phyloP scores from a whole-genome alignment of 805 yeast genomes.

The Cyberlindnera japonica region DNA sequence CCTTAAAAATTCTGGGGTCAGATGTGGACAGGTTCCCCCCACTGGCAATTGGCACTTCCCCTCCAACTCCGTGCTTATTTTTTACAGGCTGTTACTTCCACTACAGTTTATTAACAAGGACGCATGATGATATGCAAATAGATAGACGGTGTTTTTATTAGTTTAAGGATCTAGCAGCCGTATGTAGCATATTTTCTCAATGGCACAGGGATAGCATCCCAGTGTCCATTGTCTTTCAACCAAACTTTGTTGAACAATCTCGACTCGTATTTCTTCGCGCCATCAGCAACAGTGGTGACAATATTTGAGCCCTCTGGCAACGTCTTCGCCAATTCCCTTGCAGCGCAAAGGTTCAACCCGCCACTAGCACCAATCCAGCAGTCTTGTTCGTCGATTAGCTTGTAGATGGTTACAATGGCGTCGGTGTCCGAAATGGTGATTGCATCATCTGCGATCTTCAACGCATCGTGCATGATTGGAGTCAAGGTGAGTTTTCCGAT shows the following conservation, averaged over 20 bases:
- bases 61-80: too few relatives aligned
- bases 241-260: slow-evolving; percentile 22
- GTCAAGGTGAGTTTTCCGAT: slow-evolving; percentile 24
- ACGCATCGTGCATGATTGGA: slow-evolving; percentile 19
- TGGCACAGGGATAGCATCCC: slow-evolving; percentile 21
- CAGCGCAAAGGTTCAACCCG: slow-evolving; percentile 25
- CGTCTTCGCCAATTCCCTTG: slow-evolving; percentile 18
- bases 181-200: slow-evolving; percentile 21
- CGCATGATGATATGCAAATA: too few relatives aligned
- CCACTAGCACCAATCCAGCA: slow-evolving; percentile 25
- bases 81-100: too few relatives aligned
- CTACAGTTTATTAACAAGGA: too few relatives aligned
- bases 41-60: too few relatives aligned
- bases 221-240: slow-evolving; percentile 20
- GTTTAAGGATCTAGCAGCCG: too few relatives aligned
- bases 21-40: too few relatives aligned
- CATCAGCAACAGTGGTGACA: slow-evolving; percentile 26
- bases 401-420: slow-evolving; percentile 17
- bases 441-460: slow-evolving; percentile 19
- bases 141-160: too few relatives aligned
- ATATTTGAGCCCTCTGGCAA: slow-evolving; percentile 26
- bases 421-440: slow-evolving; percentile 19
- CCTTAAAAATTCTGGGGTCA: too few relatives aligned
- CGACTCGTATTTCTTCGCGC: slow-evolving; percentile 21
- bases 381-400: slow-evolving; percentile 17